Evolutionary conservation across 768 basidiomycete species (phyloP).

Genomic region (Xerocomus potaroensis): DNA sequence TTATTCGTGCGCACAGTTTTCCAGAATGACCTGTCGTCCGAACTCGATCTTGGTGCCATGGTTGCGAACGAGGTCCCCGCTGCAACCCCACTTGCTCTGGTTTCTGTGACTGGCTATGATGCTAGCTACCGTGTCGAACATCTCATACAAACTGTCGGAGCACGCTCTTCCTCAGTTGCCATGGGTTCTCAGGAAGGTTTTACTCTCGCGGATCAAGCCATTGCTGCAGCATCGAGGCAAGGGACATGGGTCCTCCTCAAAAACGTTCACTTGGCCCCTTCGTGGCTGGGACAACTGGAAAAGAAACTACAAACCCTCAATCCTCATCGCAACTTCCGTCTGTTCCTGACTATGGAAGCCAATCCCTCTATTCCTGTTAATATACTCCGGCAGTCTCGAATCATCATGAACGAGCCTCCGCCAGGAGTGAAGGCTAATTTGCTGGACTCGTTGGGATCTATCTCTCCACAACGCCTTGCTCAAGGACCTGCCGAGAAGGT

Average conservation of each 20-base stretch:
- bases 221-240: constrained; percentile 85
- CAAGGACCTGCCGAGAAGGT: constrained; percentile 92
- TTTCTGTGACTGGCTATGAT: constrained; percentile 95
- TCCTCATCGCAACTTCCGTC: constrained; percentile 86
- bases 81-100: constrained; percentile 79
- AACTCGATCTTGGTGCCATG: constrained; percentile 72
- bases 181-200: constrained; percentile 99
- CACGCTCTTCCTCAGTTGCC: constrained; percentile 84
- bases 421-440: constrained; percentile 97
- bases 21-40: constrained; percentile 73
- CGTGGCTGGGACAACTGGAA: constrained; percentile 94
- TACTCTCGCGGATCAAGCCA: constrained; percentile 91
- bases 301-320: constrained; percentile 93
- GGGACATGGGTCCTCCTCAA: constrained; percentile 97
- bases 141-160: constrained; percentile 71
- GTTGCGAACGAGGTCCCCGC: constrained; percentile 77
- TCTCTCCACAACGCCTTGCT: constrained; percentile 64
- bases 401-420: constrained; percentile 98
- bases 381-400: constrained; percentile 90
- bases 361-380: constrained; percentile 94
- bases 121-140: constrained; percentile 96
- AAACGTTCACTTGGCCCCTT: constrained; percentile 94
- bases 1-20: constrained; percentile 75
- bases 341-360: constrained; percentile 98
- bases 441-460: constrained; percentile 78